Evolutionary conservation across 2,329 filamentous ascomycete genomes (phyloP), one percentile per base, ranked within the genome.

Genomic region (Sarocladium brachiariae): DNA sequence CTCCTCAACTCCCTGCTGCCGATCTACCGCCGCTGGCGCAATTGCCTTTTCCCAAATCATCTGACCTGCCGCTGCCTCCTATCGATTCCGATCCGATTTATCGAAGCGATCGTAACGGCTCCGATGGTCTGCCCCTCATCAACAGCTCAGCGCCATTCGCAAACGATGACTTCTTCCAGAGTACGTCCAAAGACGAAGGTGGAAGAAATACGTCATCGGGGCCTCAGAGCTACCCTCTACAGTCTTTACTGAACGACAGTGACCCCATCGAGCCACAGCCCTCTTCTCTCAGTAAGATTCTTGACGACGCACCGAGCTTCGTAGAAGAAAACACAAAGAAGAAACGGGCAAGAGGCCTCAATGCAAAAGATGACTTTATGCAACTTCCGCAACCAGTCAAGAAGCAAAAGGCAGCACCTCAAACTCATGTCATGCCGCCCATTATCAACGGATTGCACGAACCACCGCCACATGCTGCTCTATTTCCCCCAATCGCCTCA

Each of bases 361-460:
- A 72, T 24, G 68, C 66, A 51, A 81, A 81, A 56, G 81, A 84
- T 52, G 80, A 84, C 54, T 79, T 82, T 54, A 74, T 83, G 33
- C 80, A 84, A 60, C 68, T 84, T 14, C 81, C 81, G 1, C 79
- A 84, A 58, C 81, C 80, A 2, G 70, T 80, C 45, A 83, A 83
- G 69, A 84, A 83, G 60, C 79, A 81, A 57, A 83, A 80, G 61
- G 75, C 80, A 2, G 70, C 73, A 11, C 75, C 77, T 54, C 75
- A 79, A 57, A 68, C 73, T 4, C 74, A 65, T 9, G 68, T 76
- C 47, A 77, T 81, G 60, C 81, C 81, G 8, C 81, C 81, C 50
- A 84, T 84, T 54, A 84, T 84, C 61, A 82, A 81, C 53, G 81
- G 80, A 47, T 69, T 85, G 4, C 75, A 78, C 56, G 78, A 83